Percentiles rank a stretch among this genome's conserved stretches.
Evolutionary conservation across 805 yeast species (phyloP).

Genomic region (Metschnikowia matae): DNA sequence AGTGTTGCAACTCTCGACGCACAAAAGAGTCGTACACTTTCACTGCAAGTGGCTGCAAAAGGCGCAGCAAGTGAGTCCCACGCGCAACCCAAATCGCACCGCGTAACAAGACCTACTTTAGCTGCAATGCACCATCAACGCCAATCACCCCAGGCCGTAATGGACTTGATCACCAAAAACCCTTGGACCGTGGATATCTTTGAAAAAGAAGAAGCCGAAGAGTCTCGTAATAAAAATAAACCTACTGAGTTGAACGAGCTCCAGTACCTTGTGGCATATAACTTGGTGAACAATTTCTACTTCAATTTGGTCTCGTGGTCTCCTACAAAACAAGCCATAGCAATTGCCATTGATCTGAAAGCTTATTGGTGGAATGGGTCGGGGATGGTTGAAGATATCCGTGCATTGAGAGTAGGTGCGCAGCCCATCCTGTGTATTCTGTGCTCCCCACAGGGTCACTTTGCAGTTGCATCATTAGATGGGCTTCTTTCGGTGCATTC

Average conservation of each 20-base stretch:
- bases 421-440: constrained; percentile 51
- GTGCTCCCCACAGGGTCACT: constrained; percentile 44
- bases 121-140: not conserved
- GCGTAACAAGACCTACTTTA: not conserved
- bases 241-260: constrained; percentile 13
- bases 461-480: constrained; percentile 54
- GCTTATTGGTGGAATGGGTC: constrained; percentile 62
- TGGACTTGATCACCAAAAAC: not conserved
- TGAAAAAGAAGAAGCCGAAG: not conserved
- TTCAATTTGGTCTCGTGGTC: constrained; percentile 77
- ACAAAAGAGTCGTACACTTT: not conserved
- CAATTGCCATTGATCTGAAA: constrained; percentile 60
- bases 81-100: not conserved
- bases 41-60: constrained; percentile 2
- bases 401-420: constrained; percentile 23
- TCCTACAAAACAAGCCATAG: constrained; percentile 41
- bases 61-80: not conserved
- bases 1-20: not conserved
- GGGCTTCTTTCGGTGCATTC: constrained; percentile 51
- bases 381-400: constrained; percentile 39
- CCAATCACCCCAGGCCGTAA: not conserved
- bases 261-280: constrained; percentile 22
- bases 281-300: constrained; percentile 71
- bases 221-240: not conserved
- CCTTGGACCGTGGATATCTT: not conserved